Conservation (phyloP, 441 rosid genomes). For the Populus hybrid region DNA sequence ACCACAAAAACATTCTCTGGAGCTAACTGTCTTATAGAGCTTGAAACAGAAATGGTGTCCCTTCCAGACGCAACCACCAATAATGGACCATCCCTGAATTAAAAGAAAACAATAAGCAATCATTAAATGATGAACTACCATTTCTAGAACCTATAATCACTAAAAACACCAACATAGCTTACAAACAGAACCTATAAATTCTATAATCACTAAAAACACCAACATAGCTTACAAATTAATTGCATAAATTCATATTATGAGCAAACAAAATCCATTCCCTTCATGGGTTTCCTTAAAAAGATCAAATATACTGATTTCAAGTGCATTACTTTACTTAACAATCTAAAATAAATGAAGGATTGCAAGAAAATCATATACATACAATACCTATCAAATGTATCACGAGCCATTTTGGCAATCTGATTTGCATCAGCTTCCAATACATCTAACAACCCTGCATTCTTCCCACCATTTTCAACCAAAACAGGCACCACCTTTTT, state of each 20-base stretch:
- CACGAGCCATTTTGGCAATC: slow-evolving; percentile 70
- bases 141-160: not conserved
- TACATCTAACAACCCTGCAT: slow-evolving; percentile 49
- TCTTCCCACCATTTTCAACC: slow-evolving; percentile 38
- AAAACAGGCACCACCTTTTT: slow-evolving; percentile 34
- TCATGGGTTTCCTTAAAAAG: not conserved
- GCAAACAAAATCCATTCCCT: not conserved
- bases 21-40: slow-evolving; percentile 75
- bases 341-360: not conserved
- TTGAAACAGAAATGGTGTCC: slow-evolving; percentile 71
- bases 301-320: not conserved
- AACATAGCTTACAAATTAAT: not conserved
- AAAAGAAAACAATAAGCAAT: slow-evolving; percentile 1
- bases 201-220: not conserved
- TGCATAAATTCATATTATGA: not conserved
- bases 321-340: not conserved
- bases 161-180: not conserved
- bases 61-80: slow-evolving; percentile 89
- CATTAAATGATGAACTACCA: not conserved
- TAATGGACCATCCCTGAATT: slow-evolving; percentile 73
- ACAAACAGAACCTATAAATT: too few relatives aligned
- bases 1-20: slow-evolving; percentile 79
- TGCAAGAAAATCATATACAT: not conserved
- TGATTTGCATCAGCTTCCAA: slow-evolving; percentile 71
- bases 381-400: slow-evolving; percentile 63